These are phyloP conservation scores for Nemania sp. DNA, from an alignment of 2,329 filamentous ascomycete species.

Conservation along the genomic window DNA sequence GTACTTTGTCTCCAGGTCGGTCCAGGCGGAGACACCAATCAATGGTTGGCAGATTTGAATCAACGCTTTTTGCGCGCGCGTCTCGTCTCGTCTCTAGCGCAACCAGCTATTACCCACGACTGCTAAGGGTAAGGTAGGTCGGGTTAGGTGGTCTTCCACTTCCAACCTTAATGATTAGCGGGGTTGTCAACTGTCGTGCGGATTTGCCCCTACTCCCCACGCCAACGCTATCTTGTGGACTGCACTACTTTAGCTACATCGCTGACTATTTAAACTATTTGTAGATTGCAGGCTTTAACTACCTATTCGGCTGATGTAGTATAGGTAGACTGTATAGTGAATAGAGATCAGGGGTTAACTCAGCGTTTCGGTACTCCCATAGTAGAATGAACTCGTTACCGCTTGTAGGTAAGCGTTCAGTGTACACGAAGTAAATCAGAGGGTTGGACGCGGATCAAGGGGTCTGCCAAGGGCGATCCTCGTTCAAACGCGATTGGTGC, in stretches of 20 bases:
- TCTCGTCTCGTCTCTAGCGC: too few species aligned
- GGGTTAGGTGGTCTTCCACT: background rate
- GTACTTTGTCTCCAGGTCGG: constrained; percentile 16
- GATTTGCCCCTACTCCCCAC: background rate
- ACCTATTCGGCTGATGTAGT: too few species aligned
- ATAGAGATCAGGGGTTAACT: constrained; percentile 17
- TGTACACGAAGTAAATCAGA: constrained; percentile 11
- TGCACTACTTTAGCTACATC: background rate
- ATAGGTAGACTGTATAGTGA: too few species aligned
- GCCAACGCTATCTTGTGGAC: background rate
- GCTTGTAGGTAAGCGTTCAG: background rate
- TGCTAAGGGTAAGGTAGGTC: background rate
- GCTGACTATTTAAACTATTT: background rate
- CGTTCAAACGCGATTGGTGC: constrained; percentile 1
- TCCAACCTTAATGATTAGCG: background rate
- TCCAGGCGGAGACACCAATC: constrained; percentile 11
- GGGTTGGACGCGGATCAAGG: constrained; percentile 7
- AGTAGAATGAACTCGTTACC: background rate
- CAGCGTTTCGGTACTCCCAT: constrained; percentile 21
- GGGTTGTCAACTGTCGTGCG: background rate
- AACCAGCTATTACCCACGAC: too few species aligned
- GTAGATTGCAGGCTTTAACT: background rate
- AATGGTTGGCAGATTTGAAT: constrained; percentile 4
- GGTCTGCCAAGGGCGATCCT: constrained; percentile 14
- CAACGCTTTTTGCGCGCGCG: constrained; percentile 12